Evolutionary conservation across 345 rosid species (phyloP).

Genomic region (Ricinus communis): DNA sequence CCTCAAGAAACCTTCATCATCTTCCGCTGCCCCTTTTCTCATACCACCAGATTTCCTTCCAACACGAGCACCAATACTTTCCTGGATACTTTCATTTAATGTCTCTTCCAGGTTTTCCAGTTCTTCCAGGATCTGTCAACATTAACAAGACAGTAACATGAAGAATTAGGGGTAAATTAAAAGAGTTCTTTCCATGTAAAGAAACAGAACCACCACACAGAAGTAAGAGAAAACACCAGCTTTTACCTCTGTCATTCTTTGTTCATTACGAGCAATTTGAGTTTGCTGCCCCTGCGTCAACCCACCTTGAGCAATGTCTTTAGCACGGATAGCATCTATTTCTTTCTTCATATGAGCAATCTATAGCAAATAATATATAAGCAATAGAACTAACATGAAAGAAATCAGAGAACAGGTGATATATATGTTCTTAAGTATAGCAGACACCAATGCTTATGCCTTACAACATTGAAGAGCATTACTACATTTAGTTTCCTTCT

Average conservation of each 20-base stretch:
- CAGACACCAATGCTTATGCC: not conserved
- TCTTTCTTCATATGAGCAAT: constrained; percentile 97
- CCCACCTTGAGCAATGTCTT: constrained; percentile 97
- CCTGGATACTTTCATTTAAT: constrained; percentile 82
- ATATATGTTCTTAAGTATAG: not conserved
- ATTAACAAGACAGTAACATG: not conserved
- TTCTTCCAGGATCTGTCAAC: constrained; percentile 76
- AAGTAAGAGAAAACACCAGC: not conserved
- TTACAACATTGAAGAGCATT: not conserved
- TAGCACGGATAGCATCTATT: constrained; percentile 87
- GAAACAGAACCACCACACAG: constrained; percentile 10
- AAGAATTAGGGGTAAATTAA: not conserved
- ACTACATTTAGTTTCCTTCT: not conserved
- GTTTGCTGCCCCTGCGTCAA: constrained; percentile 98
- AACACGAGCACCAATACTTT: constrained; percentile 83
- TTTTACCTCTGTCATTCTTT: constrained; percentile 75
- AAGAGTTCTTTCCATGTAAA: not conserved
- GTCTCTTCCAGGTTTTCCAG: constrained; percentile 98
- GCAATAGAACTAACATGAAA: not conserved
- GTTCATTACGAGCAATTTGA: constrained; percentile 97
- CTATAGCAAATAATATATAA: constrained; percentile 33
- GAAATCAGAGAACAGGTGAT: not conserved
- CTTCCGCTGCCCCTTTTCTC: constrained; percentile 56
- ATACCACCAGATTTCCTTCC: constrained; percentile 51
- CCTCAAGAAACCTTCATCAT: constrained; percentile 71